Base-by-base conservation (phyloP, 495 filamentous ascomycete genomes). In the Penicillium coprophilum region DNA sequence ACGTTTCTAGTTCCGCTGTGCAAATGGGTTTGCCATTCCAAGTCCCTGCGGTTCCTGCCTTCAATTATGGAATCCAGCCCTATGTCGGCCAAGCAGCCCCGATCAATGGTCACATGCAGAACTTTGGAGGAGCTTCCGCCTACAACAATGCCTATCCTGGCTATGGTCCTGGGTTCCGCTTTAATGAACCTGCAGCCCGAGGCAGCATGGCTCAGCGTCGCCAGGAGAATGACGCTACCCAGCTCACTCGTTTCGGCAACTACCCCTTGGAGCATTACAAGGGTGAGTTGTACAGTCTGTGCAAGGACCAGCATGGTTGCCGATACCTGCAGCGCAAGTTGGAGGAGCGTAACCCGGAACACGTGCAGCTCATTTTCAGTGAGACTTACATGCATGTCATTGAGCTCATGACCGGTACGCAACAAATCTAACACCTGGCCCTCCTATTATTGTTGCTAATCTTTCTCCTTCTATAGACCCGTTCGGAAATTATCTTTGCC, bases 291-390 rank as follows among this genome's bases (percentile, higher is more conserved):
- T 92, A 96, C 70, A 76, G 76, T 12, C 79, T 96, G 20, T 97
- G 92, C 79, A 97, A 96, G 72, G 94, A 98, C 66, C 94, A 98
- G 72, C 91, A 97, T 71, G 94, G 94, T 24, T 98, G 94, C 63
- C 86, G 94, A 55, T 97, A 89, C 71, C 72, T 98, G 38, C 94
- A 98, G 77, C 92, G 95, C 78, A 94, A 96, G 73, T 77, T 98
- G n/a, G 94, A 97, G 73, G 91, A 95, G 59, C 85, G 87, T 55
- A 87, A 85, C 55, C 83, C 88, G 0, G 87, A 92, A 39, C 83
- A 93, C 59, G 82, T 97, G 21, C 85, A 94, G 63, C 84, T 94
- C 77, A 97, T 98, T 70, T 98, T 95, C 78, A 74, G 84, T 21
- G 93, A 98, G 73, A 93, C 90, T 27, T 90, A 92, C 68, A 81